These are phyloP conservation scores for Grosmannia serpens DNA, from an alignment of 2,329 filamentous ascomycete species.

Conservation along the genomic window DNA sequence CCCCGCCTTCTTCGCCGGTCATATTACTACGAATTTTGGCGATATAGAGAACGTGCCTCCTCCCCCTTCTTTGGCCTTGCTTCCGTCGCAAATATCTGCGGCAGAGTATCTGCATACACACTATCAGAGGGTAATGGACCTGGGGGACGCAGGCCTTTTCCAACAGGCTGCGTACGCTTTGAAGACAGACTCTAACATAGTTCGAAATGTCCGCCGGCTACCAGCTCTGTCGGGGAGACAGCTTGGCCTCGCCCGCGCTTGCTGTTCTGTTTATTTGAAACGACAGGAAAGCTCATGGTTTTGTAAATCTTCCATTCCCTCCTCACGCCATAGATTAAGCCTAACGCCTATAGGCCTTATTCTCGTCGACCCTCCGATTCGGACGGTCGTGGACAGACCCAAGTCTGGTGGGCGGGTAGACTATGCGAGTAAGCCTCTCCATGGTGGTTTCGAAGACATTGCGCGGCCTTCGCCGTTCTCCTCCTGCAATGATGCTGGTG, in stretches of 20 bases:
- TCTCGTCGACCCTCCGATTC: neutral
- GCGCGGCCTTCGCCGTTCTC: neutral
- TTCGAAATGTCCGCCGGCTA: neutral
- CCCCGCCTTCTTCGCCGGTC: neutral
- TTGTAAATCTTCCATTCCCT: neutral
- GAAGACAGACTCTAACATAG: neutral
- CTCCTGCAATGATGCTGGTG: neutral
- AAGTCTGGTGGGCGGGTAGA: neutral
- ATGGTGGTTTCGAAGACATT: neutral
- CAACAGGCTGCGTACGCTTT: neutral
- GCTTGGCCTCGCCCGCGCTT: neutral
- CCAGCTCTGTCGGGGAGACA: neutral
- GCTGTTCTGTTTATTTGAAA: neutral
- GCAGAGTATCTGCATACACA: neutral
- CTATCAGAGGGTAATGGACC: neutral
- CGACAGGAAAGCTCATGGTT: neutral
- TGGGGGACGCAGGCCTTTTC: neutral
- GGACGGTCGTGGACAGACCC: neutral
- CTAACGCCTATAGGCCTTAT: neutral
- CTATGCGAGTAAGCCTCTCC: neutral
- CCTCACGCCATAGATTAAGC: too few relatives aligned
- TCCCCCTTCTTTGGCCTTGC: neutral
- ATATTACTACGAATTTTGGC: neutral
- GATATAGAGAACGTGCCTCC: neutral
- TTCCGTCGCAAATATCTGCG: neutral